Evolutionary conservation across 2,329 filamentous ascomycete species (phyloP), one percentile per base, ranked within the genome.

Genomic region (Helicocarpus griseus): DNA sequence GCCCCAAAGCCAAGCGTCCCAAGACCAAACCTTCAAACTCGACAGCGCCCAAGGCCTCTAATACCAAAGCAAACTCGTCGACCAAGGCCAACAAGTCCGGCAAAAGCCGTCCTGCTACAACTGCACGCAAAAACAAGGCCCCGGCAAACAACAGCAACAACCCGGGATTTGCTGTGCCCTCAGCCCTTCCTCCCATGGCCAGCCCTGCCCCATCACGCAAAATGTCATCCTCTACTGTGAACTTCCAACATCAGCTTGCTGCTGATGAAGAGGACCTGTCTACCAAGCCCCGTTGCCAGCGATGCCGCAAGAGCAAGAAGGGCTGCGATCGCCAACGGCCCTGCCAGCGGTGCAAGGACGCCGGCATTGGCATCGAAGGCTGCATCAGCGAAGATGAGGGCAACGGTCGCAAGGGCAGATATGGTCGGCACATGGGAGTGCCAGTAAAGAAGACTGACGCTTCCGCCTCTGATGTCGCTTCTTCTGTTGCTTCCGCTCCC

Each of bases 271-370:
- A 96, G 58, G 90, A 96, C 52, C 74, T 97, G 19, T 96, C 91
- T 0, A 90, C 86, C 58, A 96, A 97, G 73, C 93, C 93, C 52
- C 89, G 93, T 56, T 98, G 93, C 76, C 93, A 98, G 69, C 86
- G 93, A 53, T 98, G 93, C 77, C 86, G 93, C 63, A 98, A 98
- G 81, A 97, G 91, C 74, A 98, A 98, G 78, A 98, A 98, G 73
- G 93, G 93, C 11, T 98, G 93, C 66, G 93, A 98, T 73, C 85
- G 93, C 53, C 93, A 97, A 71, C 85, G 93, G 36, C 93, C 93
- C 26, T 98, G 93, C 65, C 88, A 89, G 51, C 83, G 93, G 57
- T 98, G 93, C 81, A 89, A 89, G 68, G 93, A 98, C 71, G 93
- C 93, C 40, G 93, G 93, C 19, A 88, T 98, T 61, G 86, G 87